A percentile compares a stretch with the other conserved stretches of the same genome.
phyloP scores from a whole-genome alignment of 2,329 filamentous ascomycete species.

The Ophiostoma populinum region DNA sequence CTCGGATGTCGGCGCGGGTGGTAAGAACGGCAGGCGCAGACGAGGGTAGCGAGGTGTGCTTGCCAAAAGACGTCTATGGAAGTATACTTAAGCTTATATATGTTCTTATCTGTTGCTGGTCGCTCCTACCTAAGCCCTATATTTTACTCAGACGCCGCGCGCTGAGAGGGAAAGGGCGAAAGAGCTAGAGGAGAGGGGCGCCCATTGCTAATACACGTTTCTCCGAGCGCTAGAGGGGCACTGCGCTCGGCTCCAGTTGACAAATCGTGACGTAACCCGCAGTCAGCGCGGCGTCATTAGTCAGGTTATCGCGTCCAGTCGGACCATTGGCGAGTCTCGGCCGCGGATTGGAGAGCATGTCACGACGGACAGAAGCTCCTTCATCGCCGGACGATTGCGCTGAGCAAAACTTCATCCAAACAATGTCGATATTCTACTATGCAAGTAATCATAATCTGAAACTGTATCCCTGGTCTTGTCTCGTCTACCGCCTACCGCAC shows the following conservation, averaged over 20 bases:
- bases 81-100: too few species aligned
- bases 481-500: slow-evolving; percentile 25
- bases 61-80: too few species aligned
- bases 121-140: too few species aligned
- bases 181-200: background rate
- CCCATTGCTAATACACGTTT: background rate
- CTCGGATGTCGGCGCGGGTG: too few species aligned
- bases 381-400: too few species aligned
- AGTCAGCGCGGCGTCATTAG: background rate
- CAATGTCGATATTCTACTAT: background rate
- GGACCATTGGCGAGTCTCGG: too few species aligned
- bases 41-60: background rate
- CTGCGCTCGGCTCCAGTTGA: too few species aligned
- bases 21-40: background rate
- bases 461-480: background rate
- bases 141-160: too few species aligned
- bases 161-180: background rate
- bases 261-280: slow-evolving; percentile 11
- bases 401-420: background rate
- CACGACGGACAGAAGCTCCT: too few species aligned
- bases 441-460: background rate
- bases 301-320: too few species aligned
- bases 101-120: too few species aligned
- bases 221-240: background rate
- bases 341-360: too few species aligned